Base-by-base conservation (phyloP, 306 rosid species). In the Ceratonia siliqua region DNA sequence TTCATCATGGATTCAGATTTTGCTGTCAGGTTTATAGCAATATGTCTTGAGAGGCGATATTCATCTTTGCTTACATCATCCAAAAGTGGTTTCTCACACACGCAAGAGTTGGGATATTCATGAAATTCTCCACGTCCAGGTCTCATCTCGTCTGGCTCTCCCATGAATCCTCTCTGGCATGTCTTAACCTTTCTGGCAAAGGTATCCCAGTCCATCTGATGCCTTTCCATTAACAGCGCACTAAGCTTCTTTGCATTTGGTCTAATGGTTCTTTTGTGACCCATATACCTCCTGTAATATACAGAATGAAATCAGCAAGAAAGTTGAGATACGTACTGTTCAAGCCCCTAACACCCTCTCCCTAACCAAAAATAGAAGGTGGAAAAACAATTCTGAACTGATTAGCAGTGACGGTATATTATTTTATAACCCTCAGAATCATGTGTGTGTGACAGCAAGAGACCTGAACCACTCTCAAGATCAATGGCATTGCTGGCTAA, bases 161-260 rank as follows among this genome's bases (percentile, higher is more conserved):
- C 99, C 99, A 92, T 92, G 91, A 90, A 95, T 77, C 94, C 97
- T 77, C 93, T 81, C 70, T 92, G 97, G 79, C 84, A 76, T 20
- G 90, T 82, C 80, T 85, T 90, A n/a, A 92, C 90, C 86, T 88
- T 92, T 76, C 75, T 75, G 14, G 94, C 42, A 59, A 90, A 92
- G 41, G 87, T 83, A 69, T 88, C 92, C 99, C 98, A 95, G 48
- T 81, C 87, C 96, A 92, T 92, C 83, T 79, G 39, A 50, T 82
- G 87, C 85, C 96, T 86, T 33, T 87, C 87, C 91, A 79, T 89
- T 68, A 95, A 84, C 78, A 95, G 72, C 46, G 97, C 85, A 62
- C 98, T 95, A 32, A 95, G 99, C 85, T 83, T 95, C 90, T 95
- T 95, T 22, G 99, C 93, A 87, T 95, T 95, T 32, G 99, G 99